Evolutionary conservation across 2,329 filamentous ascomycete species (phyloP).

Genomic region (Teratosphaeria nubilosa): DNA sequence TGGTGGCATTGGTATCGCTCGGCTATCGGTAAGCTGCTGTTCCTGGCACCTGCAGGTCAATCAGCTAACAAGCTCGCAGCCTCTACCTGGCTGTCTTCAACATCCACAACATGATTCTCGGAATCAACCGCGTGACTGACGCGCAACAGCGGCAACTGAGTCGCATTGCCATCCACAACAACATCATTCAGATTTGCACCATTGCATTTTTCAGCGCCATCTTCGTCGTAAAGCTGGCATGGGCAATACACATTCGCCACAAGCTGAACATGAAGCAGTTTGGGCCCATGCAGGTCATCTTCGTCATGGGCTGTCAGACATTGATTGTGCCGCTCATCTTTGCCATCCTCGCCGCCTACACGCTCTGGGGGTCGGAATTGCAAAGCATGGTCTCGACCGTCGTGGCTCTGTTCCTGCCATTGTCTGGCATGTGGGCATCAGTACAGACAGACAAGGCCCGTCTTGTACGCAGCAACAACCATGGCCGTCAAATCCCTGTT

Average conservation of each 20-base stretch:
- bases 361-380: constrained; percentile 40
- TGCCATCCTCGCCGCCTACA: constrained; percentile 46
- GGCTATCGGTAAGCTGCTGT: constrained; percentile 34
- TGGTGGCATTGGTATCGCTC: constrained; percentile 42
- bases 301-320: constrained; percentile 58
- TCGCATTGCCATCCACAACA: constrained; percentile 35
- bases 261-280: constrained; percentile 50
- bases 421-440: constrained; percentile 54
- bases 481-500: constrained; percentile 14
- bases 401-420: constrained; percentile 53
- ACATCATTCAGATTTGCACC: constrained; percentile 44
- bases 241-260: constrained; percentile 46
- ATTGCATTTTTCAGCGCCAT: constrained; percentile 54
- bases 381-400: constrained; percentile 46
- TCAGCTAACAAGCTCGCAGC: not conserved
- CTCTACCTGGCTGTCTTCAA: constrained; percentile 44
- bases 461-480: constrained; percentile 6
- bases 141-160: constrained; percentile 13
- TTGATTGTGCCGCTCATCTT: constrained; percentile 55
- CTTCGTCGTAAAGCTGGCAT: constrained; percentile 52
- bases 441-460: constrained; percentile 14
- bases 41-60: not conserved
- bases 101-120: constrained; percentile 16
- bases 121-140: constrained; percentile 5
- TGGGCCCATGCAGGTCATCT: constrained; percentile 56